These are phyloP conservation scores for Ogataea philodendri DNA, from an alignment of 805 yeast genomes.

Conservation along the genomic window DNA sequence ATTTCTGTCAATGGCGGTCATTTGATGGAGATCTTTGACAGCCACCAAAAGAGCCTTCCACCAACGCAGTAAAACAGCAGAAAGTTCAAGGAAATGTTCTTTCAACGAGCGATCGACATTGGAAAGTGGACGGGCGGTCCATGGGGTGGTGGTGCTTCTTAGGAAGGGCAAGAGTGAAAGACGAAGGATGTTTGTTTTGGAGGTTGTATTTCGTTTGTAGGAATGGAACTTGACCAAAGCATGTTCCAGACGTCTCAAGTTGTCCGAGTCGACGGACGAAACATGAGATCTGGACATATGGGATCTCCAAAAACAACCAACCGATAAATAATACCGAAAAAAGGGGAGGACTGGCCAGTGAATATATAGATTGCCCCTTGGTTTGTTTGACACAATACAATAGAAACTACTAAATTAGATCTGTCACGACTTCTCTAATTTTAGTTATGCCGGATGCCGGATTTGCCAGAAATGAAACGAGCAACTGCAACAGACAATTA, in stretches of 20 bases:
- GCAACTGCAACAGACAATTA: no score
- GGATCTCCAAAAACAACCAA: conserved; percentile 1
- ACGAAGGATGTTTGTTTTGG: conserved; percentile 47
- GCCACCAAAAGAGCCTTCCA: conserved; percentile 47
- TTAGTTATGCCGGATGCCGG: conserved; percentile 3
- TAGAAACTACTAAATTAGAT: conserved; percentile 1
- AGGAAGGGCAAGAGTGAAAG: conserved; percentile 46
- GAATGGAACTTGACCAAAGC: conserved; percentile 44
- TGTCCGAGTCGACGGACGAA: conserved; percentile 3
- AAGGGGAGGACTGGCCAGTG: conserved; percentile 4
- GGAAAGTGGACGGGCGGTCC: conserved; percentile 8
- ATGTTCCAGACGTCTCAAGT: conserved; percentile 35
- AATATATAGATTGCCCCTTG: not conserved
- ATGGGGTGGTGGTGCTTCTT: conserved; percentile 25
- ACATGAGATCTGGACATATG: conserved; percentile 3
- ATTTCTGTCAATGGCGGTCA: conserved; percentile 46
- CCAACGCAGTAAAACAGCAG: conserved; percentile 42
- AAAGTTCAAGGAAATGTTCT: conserved; percentile 11
- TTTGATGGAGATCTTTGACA: conserved; percentile 31
- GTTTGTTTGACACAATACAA: conserved; percentile 7
- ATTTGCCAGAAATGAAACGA: conserved; percentile 3
- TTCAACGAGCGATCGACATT: not conserved
- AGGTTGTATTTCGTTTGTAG: conserved; percentile 34
- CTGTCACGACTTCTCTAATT: conserved; percentile 10
- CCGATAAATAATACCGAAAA: no score